Percentiles rank a stretch among this genome's conserved stretches.
Evolutionary conservation across 805 yeast species (phyloP).

Genomic region (Ogataea degrootiae): DNA sequence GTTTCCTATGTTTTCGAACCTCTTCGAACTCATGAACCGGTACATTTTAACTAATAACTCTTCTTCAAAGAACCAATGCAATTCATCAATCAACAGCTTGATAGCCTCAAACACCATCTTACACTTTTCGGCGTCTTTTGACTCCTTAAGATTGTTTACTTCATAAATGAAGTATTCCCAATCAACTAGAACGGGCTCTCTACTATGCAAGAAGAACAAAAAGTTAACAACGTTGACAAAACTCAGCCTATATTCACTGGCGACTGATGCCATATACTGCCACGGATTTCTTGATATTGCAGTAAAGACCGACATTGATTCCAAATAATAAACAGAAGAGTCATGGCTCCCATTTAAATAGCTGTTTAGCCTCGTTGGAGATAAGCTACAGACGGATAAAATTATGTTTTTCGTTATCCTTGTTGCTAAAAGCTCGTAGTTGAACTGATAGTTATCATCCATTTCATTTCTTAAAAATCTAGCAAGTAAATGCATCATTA

Average conservation of each 20-base stretch:
- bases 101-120: constrained; percentile 16
- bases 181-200: constrained; percentile 20
- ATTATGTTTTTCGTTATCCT: constrained; percentile 13
- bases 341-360: constrained; percentile 9
- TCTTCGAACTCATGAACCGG: constrained; percentile 20
- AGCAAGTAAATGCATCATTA: constrained; percentile 14
- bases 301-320: constrained; percentile 21
- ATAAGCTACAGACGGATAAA: constrained; percentile 13
- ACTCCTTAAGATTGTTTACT: constrained; percentile 9
- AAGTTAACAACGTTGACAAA: constrained; percentile 19
- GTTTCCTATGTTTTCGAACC: constrained; percentile 27
- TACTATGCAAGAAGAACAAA: constrained; percentile 23
- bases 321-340: constrained; percentile 12
- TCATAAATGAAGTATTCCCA: constrained; percentile 29
- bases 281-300: constrained; percentile 22
- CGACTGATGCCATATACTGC: constrained; percentile 16
- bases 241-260: constrained; percentile 8
- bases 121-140: constrained; percentile 5
- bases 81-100: constrained; percentile 18
- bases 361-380: constrained; percentile 12
- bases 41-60: constrained; percentile 26
- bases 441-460: constrained; percentile 1
- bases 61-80: constrained; percentile 28
- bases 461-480: constrained; percentile 9
- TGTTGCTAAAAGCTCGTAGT: constrained; percentile 1